These are phyloP conservation scores for Bassia scoparia DNA, from an alignment of 148 eudicot genomes.

Conservation along the genomic window DNA sequence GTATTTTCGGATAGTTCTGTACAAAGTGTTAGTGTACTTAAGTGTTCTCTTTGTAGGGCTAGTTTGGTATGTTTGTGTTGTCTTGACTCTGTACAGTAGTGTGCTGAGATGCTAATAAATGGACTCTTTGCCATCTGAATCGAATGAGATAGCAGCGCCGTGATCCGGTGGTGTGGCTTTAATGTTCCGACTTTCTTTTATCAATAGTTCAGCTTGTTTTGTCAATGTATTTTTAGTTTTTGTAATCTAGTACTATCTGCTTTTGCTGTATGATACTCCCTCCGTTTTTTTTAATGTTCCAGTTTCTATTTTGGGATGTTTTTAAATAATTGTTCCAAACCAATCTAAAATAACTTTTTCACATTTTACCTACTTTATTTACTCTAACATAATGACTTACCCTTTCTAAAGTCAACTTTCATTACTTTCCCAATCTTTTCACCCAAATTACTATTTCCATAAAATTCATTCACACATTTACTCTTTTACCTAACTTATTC, in stretches of 20 bases:
- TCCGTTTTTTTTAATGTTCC: too few relatives aligned
- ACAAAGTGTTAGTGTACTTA: conserved; percentile 10
- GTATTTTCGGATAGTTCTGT: conserved; percentile 14
- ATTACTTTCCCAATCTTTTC: too few relatives aligned
- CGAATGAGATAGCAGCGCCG: conserved; percentile 3
- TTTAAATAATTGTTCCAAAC: too few relatives aligned
- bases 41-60: neutral
- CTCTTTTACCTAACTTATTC: too few relatives aligned
- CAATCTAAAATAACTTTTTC: too few relatives aligned
- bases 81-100: conserved; percentile 10
- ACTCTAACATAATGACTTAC: too few relatives aligned
- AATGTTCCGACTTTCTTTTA: neutral
- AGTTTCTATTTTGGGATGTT: too few relatives aligned
- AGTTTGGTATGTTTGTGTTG: conserved; percentile 3
- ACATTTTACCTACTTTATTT: too few relatives aligned
- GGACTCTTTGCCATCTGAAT: neutral
- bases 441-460: too few relatives aligned
- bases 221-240: conserved; percentile 4
- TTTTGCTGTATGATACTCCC: neutral
- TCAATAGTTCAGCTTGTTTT: neutral
- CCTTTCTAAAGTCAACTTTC: too few relatives aligned
- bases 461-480: too few relatives aligned
- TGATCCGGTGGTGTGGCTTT: neutral
- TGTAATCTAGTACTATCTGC: conserved; percentile 9
- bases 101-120: conserved; percentile 13